phyloP scores from a whole-genome alignment of 2,329 filamentous ascomycete genomes.

The Magnaporthiopsis rhizophila region DNA sequence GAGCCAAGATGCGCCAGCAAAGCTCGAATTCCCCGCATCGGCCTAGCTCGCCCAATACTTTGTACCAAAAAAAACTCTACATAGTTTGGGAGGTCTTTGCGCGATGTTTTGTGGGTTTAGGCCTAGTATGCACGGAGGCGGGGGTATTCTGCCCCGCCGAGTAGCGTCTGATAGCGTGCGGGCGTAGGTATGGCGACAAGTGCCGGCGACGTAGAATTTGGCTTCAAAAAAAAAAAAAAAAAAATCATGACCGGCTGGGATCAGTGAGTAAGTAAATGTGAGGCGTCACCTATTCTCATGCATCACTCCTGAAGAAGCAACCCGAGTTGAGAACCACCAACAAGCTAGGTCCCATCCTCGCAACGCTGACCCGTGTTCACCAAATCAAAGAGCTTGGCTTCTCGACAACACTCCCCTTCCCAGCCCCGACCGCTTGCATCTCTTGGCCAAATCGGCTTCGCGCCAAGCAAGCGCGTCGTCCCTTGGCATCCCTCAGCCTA shows the following conservation, averaged over 20 bases:
- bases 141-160: too few relatives aligned
- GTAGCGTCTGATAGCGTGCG: too few relatives aligned
- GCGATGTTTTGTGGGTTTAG: too few relatives aligned
- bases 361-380: not conserved
- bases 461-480: not conserved
- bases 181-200: too few relatives aligned
- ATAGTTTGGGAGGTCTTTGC: not conserved
- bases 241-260: too few relatives aligned
- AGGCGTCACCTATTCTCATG: not conserved
- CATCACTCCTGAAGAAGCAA: not conserved
- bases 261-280: too few relatives aligned
- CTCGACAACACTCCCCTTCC: not conserved
- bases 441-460: not conserved
- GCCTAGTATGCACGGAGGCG: too few relatives aligned
- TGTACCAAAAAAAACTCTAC: not conserved
- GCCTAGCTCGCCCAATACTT: not conserved
- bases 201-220: too few relatives aligned
- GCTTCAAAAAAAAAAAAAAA: too few relatives aligned
- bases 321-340: not conserved
- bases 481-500: not conserved
- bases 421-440: slow-evolving; percentile 7
- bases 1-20: not conserved
- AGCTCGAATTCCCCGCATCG: not conserved
- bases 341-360: not conserved
- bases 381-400: not conserved